phyloP scores from a whole-genome alignment of 345 rosid species.

The Erucastrum elatum region DNA sequence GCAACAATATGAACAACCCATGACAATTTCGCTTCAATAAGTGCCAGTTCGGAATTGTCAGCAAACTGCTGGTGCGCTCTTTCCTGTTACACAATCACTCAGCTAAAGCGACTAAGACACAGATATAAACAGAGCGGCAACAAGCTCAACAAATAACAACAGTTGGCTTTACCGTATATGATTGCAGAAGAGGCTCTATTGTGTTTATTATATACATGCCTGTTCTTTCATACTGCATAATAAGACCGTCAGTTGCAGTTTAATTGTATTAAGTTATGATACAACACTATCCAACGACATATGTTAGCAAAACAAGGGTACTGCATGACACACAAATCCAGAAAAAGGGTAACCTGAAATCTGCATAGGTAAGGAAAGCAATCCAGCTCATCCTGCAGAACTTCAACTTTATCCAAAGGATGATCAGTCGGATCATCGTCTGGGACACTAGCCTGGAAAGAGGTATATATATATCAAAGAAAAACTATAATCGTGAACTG shows the following conservation, averaged over 20 bases:
- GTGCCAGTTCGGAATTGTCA: slow-evolving; percentile 70
- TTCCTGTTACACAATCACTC: slow-evolving; percentile 59
- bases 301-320: slow-evolving; percentile 10
- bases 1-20: slow-evolving; percentile 98
- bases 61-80: slow-evolving; percentile 61
- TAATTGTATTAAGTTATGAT: slow-evolving; percentile 20
- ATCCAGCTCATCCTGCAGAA: slow-evolving; percentile 97
- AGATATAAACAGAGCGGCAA: slow-evolving; percentile 3
- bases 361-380: slow-evolving; percentile 96
- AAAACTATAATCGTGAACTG: not conserved
- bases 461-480: slow-evolving; percentile 9
- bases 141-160: slow-evolving; percentile 16
- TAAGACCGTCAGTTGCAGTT: slow-evolving; percentile 12
- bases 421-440: slow-evolving; percentile 90
- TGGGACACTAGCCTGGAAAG: slow-evolving; percentile 66
- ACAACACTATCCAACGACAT: not conserved
- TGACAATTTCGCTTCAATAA: slow-evolving; percentile 91
- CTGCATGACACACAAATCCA: slow-evolving; percentile 5
- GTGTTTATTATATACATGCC: slow-evolving; percentile 76
- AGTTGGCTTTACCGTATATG: slow-evolving; percentile 72
- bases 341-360: slow-evolving; percentile 72
- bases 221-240: slow-evolving; percentile 86
- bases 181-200: slow-evolving; percentile 92
- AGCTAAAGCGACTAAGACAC: slow-evolving; percentile 9
- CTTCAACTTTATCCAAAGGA: slow-evolving; percentile 95